Evolutionary conservation across 1,284 basidiomycete genomes (phyloP), one percentile per base, ranked within the genome.

Genomic region (Cutaneotrichosporon daszewskae): DNA sequence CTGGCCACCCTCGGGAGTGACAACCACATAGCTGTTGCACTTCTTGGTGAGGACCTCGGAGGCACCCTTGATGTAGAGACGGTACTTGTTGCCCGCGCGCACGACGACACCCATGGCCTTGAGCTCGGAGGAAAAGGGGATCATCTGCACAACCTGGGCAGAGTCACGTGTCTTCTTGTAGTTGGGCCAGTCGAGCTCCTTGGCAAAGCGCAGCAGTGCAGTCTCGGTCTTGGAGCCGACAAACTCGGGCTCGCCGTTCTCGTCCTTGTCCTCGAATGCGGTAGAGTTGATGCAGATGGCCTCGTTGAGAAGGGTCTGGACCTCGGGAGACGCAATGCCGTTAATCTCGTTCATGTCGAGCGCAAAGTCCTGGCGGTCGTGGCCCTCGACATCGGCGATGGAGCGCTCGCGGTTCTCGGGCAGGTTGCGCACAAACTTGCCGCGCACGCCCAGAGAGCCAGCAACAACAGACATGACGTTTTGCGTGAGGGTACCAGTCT

Each of bases 201-300:
- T 84, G n/a, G 87, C 87, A 59, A 97, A 89, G 55, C 82, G 79
- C 18, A 98, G 76, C 19, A 98, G 77, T 1, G 94, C 94, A 0
- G 86, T 90, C 75, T 98, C 94, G 7, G 94, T 97, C 79, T 98
- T 97, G 75, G 81, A 89, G 6, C 95, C 94, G 39, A 96, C 78
- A 62, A 97, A 95, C 18, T 79, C 74, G 27, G 72, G 57, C 53
- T 81, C 74, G n/a, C 79, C 80, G 33, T 81, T 80, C 19, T 79
- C 72, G 65, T 88, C 80, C 31, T 64, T 72, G 57, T 91, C 88
- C 71, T 94, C 85, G 69, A 97, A 98, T 12, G 92, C 94, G 8
- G 94, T 97, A 10, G 90, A 92, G 73, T 97, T 97, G 72, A 95
- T 75, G 27, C 87, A 82, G 58, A 97, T 87, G 14, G 87, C 80